Evolutionary conservation across 169 alveolate genomes (phyloP), one percentile per base, ranked within the genome.

Genomic region (Cystoisospora suis): DNA sequence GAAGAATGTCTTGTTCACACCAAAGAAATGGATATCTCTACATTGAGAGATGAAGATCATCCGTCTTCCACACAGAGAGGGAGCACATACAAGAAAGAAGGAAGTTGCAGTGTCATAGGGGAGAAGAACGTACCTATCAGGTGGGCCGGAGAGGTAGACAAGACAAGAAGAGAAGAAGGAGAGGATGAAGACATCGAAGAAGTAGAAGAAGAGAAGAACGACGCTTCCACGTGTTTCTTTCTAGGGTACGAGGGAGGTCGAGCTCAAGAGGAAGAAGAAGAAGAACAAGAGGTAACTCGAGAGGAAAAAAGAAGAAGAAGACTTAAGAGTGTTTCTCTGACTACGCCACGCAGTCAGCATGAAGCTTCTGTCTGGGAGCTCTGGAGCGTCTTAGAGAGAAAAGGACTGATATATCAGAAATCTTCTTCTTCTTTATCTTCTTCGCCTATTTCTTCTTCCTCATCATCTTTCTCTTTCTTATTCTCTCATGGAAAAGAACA

Each of bases 331-430:
- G 40, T 53, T 53, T 53, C 20, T 3, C 12, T 27, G 77, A 65
- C 77, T 0, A 23, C 44, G 77, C 75, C 75, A 27, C 75, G 75
- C 40, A 72, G 83, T 36, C 29, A 27, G 56, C 83, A 72, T 34
- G 83, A 72, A 36, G 32, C 47, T n/a, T 70, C 88, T 38, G 95
- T 96, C 29, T 93, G 92, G 90, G 88, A 89, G 38, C 56, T 97
- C 20, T 97, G 98, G 98, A 77, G 89, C 38, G 86, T 44, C n/a
- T 88, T 96, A 53, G 92, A 91, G 86, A 87, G 89, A 20, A 93
- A 90, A 61, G 97, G 98, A 0, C 59, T 40, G 4, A 59, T 87
- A n/a, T 70, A 70, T 44, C 40, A 29, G 65, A 47, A 72, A 3
- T 0, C 86, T 23, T 46, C 56, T 9, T 34, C 83, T 9, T 6